These are phyloP conservation scores for Sporothrix dimorphospora DNA, from an alignment of 2,329 filamentous ascomycete genomes.

Conservation along the genomic window DNA sequence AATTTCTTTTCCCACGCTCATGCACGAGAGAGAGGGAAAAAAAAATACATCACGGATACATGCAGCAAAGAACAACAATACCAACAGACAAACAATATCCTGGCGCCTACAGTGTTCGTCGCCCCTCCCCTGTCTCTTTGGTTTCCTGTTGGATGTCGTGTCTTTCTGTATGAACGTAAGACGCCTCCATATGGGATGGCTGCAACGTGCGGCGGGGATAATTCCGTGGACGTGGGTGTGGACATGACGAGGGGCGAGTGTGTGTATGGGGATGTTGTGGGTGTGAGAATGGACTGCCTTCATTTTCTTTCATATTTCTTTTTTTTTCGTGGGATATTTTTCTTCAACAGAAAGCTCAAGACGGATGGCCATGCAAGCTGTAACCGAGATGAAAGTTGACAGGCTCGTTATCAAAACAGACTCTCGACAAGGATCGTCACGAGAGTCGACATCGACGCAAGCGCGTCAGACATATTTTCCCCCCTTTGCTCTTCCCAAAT, in stretches of 20 bases:
- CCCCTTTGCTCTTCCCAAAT: neutral
- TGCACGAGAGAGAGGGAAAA: neutral
- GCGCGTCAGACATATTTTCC: neutral
- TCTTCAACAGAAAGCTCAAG: neutral
- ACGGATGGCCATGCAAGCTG: neutral
- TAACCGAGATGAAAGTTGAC: neutral
- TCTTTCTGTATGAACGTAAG: neutral
- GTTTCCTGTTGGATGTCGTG: neutral
- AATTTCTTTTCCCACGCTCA: neutral
- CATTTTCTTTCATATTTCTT: neutral
- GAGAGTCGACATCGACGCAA: neutral
- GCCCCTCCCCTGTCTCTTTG: neutral
- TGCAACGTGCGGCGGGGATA: neutral
- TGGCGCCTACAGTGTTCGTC: neutral
- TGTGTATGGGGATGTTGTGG: neutral
- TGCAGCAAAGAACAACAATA: neutral
- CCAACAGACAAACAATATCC: neutral
- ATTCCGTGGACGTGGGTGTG: slow-evolving; percentile 5
- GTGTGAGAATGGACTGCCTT: neutral
- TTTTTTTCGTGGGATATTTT: neutral
- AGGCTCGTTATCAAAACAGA: neutral
- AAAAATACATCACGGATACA: neutral
- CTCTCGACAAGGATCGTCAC: neutral
- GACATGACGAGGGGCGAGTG: neutral
- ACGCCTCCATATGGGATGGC: neutral